These are phyloP conservation scores for Erythrobasidium hasegawianum DNA, from an alignment of 1,284 basidiomycete species.

Conservation along the genomic window DNA sequence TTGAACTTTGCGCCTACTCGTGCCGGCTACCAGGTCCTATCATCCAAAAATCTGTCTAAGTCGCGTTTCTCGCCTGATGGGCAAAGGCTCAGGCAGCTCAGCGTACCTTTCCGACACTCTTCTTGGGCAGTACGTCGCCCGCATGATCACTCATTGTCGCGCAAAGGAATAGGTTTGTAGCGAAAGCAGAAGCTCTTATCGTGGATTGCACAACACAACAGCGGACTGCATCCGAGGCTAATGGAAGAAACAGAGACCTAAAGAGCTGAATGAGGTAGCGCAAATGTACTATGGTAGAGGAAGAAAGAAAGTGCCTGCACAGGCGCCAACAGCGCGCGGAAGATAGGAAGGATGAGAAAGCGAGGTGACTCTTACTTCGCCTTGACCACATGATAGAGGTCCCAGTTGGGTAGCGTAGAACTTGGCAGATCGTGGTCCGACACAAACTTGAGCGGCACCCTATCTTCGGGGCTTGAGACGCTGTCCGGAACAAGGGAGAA, in stretches of 20 bases:
- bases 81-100: background rate
- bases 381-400: slow-evolving; percentile 11
- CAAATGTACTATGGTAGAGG: too few relatives aligned
- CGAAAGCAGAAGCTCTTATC: too few relatives aligned
- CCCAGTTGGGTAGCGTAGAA: slow-evolving; percentile 29
- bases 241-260: too few relatives aligned
- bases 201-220: too few relatives aligned
- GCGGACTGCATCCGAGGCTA: too few relatives aligned
- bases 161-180: background rate
- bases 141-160: slow-evolving; percentile 12
- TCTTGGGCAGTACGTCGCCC: background rate
- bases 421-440: slow-evolving; percentile 27
- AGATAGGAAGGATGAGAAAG: background rate
- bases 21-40: slow-evolving; percentile 31
- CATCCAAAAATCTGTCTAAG: background rate
- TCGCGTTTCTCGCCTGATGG: background rate
- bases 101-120: slow-evolving; percentile 25
- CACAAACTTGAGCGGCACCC: slow-evolving; percentile 19
- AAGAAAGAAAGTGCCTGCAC: too few relatives aligned
- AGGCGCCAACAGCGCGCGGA: too few relatives aligned
- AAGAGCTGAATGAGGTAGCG: too few relatives aligned
- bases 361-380: background rate
- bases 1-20: slow-evolving; percentile 5
- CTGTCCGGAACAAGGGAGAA: slow-evolving; percentile 27
- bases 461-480: slow-evolving; percentile 23